These are phyloP conservation scores for Pneumocystis jirovecii DNA, from an alignment of 1,139 yeast genomes.

Conservation along the genomic window DNA sequence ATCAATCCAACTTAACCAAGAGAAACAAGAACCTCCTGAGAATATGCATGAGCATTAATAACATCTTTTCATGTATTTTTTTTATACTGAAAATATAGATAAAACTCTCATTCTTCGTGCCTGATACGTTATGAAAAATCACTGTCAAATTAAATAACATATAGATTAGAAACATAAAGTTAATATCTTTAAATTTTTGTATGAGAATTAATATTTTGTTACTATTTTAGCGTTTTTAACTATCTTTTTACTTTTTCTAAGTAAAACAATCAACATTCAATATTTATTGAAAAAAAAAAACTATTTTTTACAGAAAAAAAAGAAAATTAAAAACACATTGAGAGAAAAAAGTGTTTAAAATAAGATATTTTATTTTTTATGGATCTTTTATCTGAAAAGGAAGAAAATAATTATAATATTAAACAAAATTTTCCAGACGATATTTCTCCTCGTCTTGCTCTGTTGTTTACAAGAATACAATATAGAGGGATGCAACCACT, in stretches of 20 bases:
- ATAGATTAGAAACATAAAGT: neutral
- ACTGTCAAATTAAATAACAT: neutral
- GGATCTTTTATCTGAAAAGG: conserved; percentile 5
- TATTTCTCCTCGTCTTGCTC: conserved; percentile 3
- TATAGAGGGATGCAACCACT: conserved; percentile 6
- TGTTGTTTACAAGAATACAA: conserved; percentile 2
- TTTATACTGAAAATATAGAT: neutral
- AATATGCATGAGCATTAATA: conserved; percentile 34
- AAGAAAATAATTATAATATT: neutral
- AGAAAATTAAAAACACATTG: neutral
- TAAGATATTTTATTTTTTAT: neutral
- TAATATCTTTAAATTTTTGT: neutral
- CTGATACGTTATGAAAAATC: neutral
- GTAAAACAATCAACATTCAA: neutral
- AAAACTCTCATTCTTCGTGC: neutral
- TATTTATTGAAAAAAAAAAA: neutral
- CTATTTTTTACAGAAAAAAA: neutral
- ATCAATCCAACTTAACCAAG: conserved; percentile 94
- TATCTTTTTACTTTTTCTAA: neutral
- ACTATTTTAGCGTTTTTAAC: neutral
- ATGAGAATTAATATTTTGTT: neutral
- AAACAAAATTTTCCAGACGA: conserved; percentile 1
- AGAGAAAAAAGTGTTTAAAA: neutral
- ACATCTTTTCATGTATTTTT: neutral
- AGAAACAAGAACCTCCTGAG: conserved; percentile 67